Base-by-base conservation (phyloP, 148 eudicot genomes). In the Rhododendron griersonianum region DNA sequence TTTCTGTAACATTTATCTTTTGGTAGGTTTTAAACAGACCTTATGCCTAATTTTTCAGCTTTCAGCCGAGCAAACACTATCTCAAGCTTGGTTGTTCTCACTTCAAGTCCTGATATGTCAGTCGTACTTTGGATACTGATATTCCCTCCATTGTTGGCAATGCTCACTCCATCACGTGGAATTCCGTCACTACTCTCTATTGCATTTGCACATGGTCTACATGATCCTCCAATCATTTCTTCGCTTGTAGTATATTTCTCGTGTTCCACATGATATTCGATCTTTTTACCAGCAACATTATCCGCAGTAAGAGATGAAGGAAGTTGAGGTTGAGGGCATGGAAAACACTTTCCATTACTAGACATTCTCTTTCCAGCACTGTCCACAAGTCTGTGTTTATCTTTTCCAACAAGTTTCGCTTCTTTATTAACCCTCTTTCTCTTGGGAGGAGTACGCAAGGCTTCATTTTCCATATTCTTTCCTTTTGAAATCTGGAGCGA, bases 81-180 rank as follows among this genome's bases (percentile, higher is more conserved):
- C 82, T 65, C 86, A 39, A 87, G 61, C 61, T 3, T 55, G 37
- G 59, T 80, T 23, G 51, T 80, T 30, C 82, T 48, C 14, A 19
- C 82, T 50, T 80, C 59, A 50, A 80, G 37, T 25, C 30, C 82
- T 7, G 18, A 25, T 80, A 5, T 78, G 7, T 78, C 15, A 78
- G 21, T 21, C 15, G 30, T 44, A 0, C 16, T 78, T 25, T 55
- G 61, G 21, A 18, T 78, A 21, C 33, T 78, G 25, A 55, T 23
- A 48, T 55, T 55, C 61, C 80, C 78, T 83, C 71, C n/a, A 10
- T 78, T 45, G 25, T 28, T 55, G 61, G 61, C 21, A 55, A 55
- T 0, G 61, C 61, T 55, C 61, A 55, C 61, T 18, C 61, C 61
- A 16, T 55, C 61, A 55, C 61, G 3, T 15, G 61, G 21, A 55